phyloP scores from a whole-genome alignment of 148 eudicot species.

The Linanthus parryae region DNA sequence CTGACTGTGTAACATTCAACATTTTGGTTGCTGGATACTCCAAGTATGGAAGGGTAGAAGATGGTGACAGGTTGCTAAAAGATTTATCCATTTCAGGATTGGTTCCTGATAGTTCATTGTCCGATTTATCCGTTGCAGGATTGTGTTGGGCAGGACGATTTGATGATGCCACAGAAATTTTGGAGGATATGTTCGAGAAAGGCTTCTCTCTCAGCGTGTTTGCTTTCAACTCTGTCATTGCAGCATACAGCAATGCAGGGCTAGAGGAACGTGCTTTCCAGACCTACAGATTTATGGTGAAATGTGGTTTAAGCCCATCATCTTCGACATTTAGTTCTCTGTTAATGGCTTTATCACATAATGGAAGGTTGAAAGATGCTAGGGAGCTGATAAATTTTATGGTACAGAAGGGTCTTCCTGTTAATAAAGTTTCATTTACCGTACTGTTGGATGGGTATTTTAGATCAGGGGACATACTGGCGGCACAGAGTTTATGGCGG shows the following conservation, averaged over 20 bases:
- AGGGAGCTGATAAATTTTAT: slow-evolving; percentile 54
- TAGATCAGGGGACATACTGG: slow-evolving; percentile 44
- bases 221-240: slow-evolving; percentile 80
- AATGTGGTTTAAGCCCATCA: slow-evolving; percentile 56
- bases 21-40: slow-evolving; percentile 64
- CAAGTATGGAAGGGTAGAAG: slow-evolving; percentile 66
- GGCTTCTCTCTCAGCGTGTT: slow-evolving; percentile 55
- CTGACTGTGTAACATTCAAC: slow-evolving; percentile 80
- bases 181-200: slow-evolving; percentile 57
- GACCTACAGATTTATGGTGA: slow-evolving; percentile 54
- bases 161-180: slow-evolving; percentile 54
- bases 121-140: slow-evolving; percentile 64
- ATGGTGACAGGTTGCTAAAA: slow-evolving; percentile 42
- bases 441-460: slow-evolving; percentile 71
- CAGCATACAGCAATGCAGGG: slow-evolving; percentile 68
- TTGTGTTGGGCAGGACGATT: slow-evolving; percentile 77
- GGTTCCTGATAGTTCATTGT: slow-evolving; percentile 47
- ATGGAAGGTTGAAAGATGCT: slow-evolving; percentile 64
- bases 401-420: slow-evolving; percentile 54
- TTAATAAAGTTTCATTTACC: slow-evolving; percentile 73
- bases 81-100: slow-evolving; percentile 42
- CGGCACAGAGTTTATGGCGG: slow-evolving; percentile 71
- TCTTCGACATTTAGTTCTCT: slow-evolving; percentile 74
- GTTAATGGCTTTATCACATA: slow-evolving; percentile 54
- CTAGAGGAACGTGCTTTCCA: slow-evolving; percentile 54